phyloP scores from a whole-genome alignment of 1,139 yeast genomes.

The Pichia sp. region DNA sequence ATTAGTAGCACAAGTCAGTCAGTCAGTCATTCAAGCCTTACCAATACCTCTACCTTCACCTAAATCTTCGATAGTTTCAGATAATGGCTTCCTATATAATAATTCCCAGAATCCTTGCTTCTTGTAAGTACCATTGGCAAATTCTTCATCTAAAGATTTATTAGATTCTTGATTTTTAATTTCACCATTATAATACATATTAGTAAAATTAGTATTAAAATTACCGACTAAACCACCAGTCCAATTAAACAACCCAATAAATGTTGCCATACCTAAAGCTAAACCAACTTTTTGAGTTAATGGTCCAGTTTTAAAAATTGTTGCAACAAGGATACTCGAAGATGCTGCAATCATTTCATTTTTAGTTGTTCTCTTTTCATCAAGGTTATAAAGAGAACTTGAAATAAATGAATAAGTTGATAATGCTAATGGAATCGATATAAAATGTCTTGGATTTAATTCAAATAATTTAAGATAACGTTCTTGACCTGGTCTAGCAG shows the following conservation, averaged over 20 bases:
- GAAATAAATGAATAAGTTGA: constrained; percentile 27
- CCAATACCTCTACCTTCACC: constrained; percentile 59
- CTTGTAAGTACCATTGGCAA: constrained; percentile 27
- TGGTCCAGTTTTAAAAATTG: constrained; percentile 28
- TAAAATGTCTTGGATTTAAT: constrained; percentile 25
- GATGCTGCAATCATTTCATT: constrained; percentile 46
- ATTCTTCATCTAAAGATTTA: constrained; percentile 30
- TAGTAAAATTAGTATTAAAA: constrained; percentile 23
- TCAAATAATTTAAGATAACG: constrained; percentile 27
- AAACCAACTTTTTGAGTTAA: constrained; percentile 38
- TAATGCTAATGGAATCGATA: constrained; percentile 28
- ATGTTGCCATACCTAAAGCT: constrained; percentile 28
- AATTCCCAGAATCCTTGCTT: constrained; percentile 79
- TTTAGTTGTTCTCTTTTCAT: constrained; percentile 29
- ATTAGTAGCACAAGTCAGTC: too few relatives aligned
- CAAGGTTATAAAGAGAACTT: constrained; percentile 25
- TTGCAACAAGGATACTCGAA: constrained; percentile 33
- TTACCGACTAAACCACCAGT: constrained; percentile 33
- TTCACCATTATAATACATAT: constrained; percentile 19
- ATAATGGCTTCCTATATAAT: constrained; percentile 72
- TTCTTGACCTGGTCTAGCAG: constrained; percentile 31
- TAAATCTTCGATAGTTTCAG: constrained; percentile 70
- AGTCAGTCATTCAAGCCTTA: constrained; percentile 18
- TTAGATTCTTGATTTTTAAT: constrained; percentile 25
- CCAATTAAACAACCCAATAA: constrained; percentile 34